Base-by-base conservation (phyloP, 148 eudicot genomes). In the Diospyros kaki region DNA sequence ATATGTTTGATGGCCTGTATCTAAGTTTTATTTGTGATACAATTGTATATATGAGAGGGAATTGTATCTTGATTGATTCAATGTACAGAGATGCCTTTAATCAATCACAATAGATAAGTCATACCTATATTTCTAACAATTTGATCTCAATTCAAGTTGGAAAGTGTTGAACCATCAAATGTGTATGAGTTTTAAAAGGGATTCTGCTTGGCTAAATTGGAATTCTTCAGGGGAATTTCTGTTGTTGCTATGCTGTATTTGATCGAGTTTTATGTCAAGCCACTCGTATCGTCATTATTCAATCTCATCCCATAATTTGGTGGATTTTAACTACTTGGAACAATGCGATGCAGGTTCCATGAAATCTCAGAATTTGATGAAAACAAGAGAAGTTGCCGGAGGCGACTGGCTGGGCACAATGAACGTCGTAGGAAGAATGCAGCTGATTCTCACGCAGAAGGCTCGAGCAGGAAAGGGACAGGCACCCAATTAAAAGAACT, bases 311-410 rank as follows among this genome's bases (percentile, higher is more conserved):
- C 5, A 7, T 10, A 15, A 17, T 51, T 39, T 14, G 13, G 69
- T 64, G 38, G 39, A 3, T 73, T 18, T 4, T 11, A 64, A 11
- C 28, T 6, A 4, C 17, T 28, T 44, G 66, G 44, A 45, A 60
- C 18, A 38, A 66, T 50, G 14, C 50, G 66, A 7, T 73, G 67
- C 80, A 85, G 88, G 66, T 85, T 85, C 67, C 88, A 85, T 41
- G 88, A 85, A 81, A 79, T 85, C 9, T 75, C 84, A 13, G 88
- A 85, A 68, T 85, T 85, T 52, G 88, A 85, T 63, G 86, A 85
- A 51, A 48, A 84, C 17, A 85, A 85, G 52, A 71, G 88, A 75
- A 85, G 88, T 50, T 85, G 88, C 66, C 74, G 88, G 41, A 73
- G 84, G 75, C 82, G 86, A 14, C 45, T 85, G 72, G 86, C 88